Conservation (phyloP, 164 flowering plant species). For the Amborella trichopoda region DNA sequence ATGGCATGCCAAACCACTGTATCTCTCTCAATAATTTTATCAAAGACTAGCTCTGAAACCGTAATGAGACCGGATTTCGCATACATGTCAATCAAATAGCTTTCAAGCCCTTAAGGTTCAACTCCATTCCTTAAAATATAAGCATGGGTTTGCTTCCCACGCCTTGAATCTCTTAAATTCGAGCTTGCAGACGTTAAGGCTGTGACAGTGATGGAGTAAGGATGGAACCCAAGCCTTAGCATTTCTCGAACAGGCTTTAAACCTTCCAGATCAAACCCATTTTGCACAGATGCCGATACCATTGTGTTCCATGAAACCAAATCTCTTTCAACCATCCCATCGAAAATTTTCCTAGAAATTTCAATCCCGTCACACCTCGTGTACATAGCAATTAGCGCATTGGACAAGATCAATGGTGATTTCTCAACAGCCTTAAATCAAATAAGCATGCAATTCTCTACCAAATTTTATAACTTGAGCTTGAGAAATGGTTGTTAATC, state of each 20-base stretch:
- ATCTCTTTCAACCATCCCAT: constrained; percentile 64
- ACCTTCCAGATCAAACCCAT: constrained; percentile 71
- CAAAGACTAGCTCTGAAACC: constrained; percentile 35
- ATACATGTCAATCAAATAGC: constrained; percentile 87
- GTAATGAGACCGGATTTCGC: constrained; percentile 62
- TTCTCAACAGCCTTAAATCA: constrained; percentile 31
- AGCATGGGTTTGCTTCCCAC: constrained; percentile 78
- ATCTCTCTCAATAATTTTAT: constrained; percentile 30
- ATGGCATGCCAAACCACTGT: constrained; percentile 87
- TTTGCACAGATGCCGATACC: constrained; percentile 65
- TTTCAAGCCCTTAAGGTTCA: constrained; percentile 66
- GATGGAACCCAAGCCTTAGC: constrained; percentile 47
- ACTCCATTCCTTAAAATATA: constrained; percentile 62
- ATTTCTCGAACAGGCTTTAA: constrained; percentile 69
- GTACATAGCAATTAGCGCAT: constrained; percentile 67
- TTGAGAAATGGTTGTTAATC: constrained; percentile 58
- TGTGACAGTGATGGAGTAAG: constrained; percentile 58
- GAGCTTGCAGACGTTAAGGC: constrained; percentile 84
- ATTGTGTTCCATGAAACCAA: constrained; percentile 88
- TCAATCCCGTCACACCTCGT: constrained; percentile 56
- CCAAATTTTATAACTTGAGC: constrained; percentile 45
- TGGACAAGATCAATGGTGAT: constrained; percentile 27
- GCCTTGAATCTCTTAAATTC: constrained; percentile 39
- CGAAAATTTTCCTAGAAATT: constrained; percentile 45
- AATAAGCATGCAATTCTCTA: constrained; percentile 57